Evolutionary conservation across 2,329 filamentous ascomycete species (phyloP).

Genomic region (Penicillium sp.): DNA sequence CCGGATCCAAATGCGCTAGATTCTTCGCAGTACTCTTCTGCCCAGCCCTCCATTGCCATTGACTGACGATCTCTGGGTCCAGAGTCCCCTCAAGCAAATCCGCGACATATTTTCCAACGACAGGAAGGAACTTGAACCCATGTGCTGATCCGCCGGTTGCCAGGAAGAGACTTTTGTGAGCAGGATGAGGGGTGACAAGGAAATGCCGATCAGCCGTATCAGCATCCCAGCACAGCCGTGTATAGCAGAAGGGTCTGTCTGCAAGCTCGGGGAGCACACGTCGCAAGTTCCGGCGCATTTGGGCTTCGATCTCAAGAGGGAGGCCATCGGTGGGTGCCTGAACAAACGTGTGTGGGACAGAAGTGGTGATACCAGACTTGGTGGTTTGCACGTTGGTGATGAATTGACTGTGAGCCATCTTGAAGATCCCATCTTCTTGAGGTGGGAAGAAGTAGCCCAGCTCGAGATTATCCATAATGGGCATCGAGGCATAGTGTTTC

Average conservation of each 20-base stretch:
- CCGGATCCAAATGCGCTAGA: constrained; percentile 28
- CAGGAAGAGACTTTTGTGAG: constrained; percentile 1
- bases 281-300: constrained; percentile 9
- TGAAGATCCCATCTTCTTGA: constrained; percentile 11
- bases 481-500: constrained; percentile 14
- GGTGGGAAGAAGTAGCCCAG: constrained; percentile 18
- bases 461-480: constrained; percentile 22
- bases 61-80: constrained; percentile 3
- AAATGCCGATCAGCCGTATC: constrained; percentile 15
- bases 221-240: constrained; percentile 16
- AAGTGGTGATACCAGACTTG: constrained; percentile 6
- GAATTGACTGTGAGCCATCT: constrained; percentile 14
- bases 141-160: constrained; percentile 10
- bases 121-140: constrained; percentile 17
- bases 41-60: constrained; percentile 16
- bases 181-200: constrained; percentile 12
- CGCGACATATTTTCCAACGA: constrained; percentile 12
- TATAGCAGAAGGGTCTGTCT: constrained; percentile 12
- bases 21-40: constrained; percentile 18
- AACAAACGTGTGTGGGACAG: constrained; percentile 10
- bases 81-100: constrained; percentile 15
- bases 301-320: constrained; percentile 11
- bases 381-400: constrained; percentile 10
- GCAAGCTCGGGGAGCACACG: constrained; percentile 14
- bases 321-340: constrained; percentile 12